These are phyloP conservation scores for Exophiala sp. DNA, from an alignment of 2,329 filamentous ascomycete genomes.

Conservation along the genomic window DNA sequence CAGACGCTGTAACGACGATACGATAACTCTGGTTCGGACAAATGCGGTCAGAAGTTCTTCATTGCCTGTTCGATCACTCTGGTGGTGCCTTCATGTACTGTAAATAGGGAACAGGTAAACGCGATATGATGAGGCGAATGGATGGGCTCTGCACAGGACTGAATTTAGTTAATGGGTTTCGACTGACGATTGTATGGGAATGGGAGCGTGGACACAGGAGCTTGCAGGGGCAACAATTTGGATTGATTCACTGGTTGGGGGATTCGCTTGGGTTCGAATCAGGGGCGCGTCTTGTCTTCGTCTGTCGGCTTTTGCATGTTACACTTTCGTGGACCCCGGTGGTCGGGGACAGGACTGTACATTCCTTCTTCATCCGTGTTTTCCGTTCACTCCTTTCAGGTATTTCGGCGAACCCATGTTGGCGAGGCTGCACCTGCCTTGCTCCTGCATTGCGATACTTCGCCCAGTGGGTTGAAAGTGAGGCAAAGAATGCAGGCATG, in stretches of 20 bases:
- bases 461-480: neutral
- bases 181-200: neutral
- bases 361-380: neutral
- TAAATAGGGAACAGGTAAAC: conserved; percentile 12
- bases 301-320: neutral
- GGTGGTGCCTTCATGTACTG: conserved; percentile 6
- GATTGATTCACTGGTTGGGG: neutral
- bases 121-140: conserved; percentile 7
- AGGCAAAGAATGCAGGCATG: neutral
- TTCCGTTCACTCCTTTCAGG: neutral
- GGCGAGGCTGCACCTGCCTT: neutral
- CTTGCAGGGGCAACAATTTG: neutral
- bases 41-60: neutral
- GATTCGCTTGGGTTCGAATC: neutral
- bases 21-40: neutral
- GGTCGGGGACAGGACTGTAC: neutral
- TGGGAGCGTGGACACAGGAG: neutral
- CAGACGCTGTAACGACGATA: neutral
- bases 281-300: neutral
- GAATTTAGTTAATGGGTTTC: neutral
- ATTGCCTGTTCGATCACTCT: neutral
- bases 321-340: neutral
- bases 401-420: neutral
- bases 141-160: neutral
- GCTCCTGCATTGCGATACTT: neutral